Conservation (phyloP, 73 alveolate species). For the Paramecium sonneborni region DNA sequence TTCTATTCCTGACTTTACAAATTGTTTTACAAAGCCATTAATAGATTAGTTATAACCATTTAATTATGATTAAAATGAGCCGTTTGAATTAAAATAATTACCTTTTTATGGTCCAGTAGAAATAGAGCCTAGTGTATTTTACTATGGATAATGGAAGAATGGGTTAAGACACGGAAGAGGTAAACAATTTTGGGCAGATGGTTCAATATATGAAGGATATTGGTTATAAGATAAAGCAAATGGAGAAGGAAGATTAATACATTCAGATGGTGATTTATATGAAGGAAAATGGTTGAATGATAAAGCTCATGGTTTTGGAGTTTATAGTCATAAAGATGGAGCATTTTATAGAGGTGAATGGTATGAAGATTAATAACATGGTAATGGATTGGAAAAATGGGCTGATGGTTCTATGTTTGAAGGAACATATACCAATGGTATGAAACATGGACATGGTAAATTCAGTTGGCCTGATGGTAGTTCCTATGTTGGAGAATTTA, state of each 20-base stretch:
- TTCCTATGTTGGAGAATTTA: constrained; percentile 57
- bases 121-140: constrained; percentile 62
- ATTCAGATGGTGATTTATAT: constrained; percentile 78
- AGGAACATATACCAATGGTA: constrained; percentile 59
- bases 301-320: constrained; percentile 79
- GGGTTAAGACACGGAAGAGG: constrained; percentile 81
- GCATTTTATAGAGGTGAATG: constrained; percentile 70
- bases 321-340: constrained; percentile 70
- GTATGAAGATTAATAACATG: constrained; percentile 67
- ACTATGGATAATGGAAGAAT: constrained; percentile 62
- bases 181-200: constrained; percentile 74
- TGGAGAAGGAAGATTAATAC: constrained; percentile 80
- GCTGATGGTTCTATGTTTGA: constrained; percentile 69
- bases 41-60: constrained; percentile 56
- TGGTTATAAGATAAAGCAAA: constrained; percentile 73
- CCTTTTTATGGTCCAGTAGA: constrained; percentile 67
- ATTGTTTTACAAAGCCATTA: constrained; percentile 27
- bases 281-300: constrained; percentile 83
- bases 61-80: constrained; percentile 44
- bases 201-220: constrained; percentile 81
- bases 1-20: constrained; percentile 64
- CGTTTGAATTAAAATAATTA: constrained; percentile 34
- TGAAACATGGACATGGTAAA: constrained; percentile 68
- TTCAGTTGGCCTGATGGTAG: constrained; percentile 71
- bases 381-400: constrained; percentile 69